Percentiles rank a stretch among this genome's conserved stretches.
Conservation (phyloP, 306 rosid genomes). For the Corylus avellana region DNA sequence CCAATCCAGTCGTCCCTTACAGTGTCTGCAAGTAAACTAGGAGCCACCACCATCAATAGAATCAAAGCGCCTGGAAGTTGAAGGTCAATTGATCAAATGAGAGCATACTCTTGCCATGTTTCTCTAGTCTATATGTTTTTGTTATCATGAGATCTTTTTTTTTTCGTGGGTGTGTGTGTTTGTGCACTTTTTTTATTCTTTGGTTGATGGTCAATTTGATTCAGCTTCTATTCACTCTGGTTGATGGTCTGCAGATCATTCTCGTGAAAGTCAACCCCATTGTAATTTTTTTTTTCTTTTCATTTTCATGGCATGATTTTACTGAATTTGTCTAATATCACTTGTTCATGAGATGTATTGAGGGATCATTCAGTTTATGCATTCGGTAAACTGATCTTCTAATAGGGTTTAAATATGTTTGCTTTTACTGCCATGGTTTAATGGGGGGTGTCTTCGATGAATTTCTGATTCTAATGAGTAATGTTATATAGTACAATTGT, state of each 20-base stretch:
- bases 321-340: neutral
- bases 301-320: neutral
- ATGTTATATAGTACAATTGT: too few relatives aligned
- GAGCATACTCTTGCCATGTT: too few relatives aligned
- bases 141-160: neutral
- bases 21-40: slow-evolving; percentile 55
- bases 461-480: too few relatives aligned
- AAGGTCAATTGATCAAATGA: too few relatives aligned
- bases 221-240: neutral
- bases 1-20: slow-evolving; percentile 54
- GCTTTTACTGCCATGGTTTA: too few relatives aligned
- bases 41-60: slow-evolving; percentile 73
- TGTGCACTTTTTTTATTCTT: neutral
- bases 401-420: too few relatives aligned
- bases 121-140: too few relatives aligned
- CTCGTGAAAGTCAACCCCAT: neutral
- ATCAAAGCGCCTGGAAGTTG: slow-evolving; percentile 72
- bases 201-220: neutral
- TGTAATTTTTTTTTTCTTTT: neutral
- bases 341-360: neutral
- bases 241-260: neutral
- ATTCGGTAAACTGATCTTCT: neutral
- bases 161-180: neutral
- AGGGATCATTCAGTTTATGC: neutral
- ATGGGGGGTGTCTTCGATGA: too few relatives aligned